Evolutionary conservation across 2,329 filamentous ascomycete species (phyloP).

Genomic region (Boeremia exigua): DNA sequence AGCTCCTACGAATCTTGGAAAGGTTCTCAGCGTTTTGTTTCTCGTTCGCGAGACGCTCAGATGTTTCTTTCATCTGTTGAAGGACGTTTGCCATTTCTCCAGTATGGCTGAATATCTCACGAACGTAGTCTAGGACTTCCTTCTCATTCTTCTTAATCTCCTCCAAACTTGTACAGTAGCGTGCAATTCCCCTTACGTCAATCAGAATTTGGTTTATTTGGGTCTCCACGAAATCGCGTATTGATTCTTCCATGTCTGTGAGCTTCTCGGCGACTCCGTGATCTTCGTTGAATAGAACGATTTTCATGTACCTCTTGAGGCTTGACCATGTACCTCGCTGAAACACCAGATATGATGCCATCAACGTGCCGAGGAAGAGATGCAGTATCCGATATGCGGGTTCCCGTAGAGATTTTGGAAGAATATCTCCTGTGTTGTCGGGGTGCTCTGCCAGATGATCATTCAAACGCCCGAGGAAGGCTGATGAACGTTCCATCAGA

Average conservation of each 20-base stretch:
- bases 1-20: slow-evolving; percentile 10
- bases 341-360: slow-evolving; percentile 8
- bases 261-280: slow-evolving; percentile 13
- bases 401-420: not conserved
- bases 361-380: slow-evolving; percentile 1
- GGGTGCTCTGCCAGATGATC: slow-evolving; percentile 3
- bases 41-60: slow-evolving; percentile 13
- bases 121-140: slow-evolving; percentile 1
- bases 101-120: not conserved
- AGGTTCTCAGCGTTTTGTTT: slow-evolving; percentile 11
- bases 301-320: slow-evolving; percentile 18
- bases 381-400: not conserved
- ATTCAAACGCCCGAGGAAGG: slow-evolving; percentile 17
- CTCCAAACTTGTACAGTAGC: not conserved
- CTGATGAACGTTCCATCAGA: slow-evolving; percentile 24
- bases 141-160: not conserved
- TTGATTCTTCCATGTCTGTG: slow-evolving; percentile 4
- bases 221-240: slow-evolving; percentile 4
- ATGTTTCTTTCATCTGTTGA: slow-evolving; percentile 14
- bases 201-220: not conserved
- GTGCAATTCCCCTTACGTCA: slow-evolving; percentile 1
- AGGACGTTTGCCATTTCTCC: slow-evolving; percentile 9
- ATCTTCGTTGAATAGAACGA: slow-evolving; percentile 20
- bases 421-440: not conserved
- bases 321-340: slow-evolving; percentile 5